Evolutionary conservation across 805 yeast species (phyloP).

Genomic region (Isabelozyma gotoi): DNA sequence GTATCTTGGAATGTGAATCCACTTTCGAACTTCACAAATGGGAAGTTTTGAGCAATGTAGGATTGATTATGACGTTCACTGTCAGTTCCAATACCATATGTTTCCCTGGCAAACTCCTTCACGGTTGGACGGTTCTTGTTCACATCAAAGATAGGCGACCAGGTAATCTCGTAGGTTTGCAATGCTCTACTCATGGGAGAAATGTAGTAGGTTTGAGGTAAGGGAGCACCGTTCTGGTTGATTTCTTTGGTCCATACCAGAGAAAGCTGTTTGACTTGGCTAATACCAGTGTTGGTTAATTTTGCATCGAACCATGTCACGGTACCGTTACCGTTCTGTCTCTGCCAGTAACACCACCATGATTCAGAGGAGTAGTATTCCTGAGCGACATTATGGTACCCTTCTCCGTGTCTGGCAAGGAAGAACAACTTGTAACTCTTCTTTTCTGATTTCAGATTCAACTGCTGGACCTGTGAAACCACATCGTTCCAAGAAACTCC

Average conservation of each 20-base stretch:
- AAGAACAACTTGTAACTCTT: conserved; percentile 22
- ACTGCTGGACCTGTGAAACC: conserved; percentile 8
- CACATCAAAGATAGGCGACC: conserved; percentile 20
- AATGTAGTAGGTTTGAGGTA: conserved; percentile 25
- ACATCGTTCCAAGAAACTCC: conserved; percentile 22
- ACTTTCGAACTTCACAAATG: conserved; percentile 22
- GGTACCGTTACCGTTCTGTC: conserved; percentile 15
- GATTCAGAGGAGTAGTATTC: conserved; percentile 9
- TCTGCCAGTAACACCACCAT: conserved; percentile 30
- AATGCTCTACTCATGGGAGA: conserved; percentile 32
- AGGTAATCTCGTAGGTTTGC: conserved; percentile 26
- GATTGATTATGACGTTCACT: conserved; percentile 25
- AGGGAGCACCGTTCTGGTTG: conserved; percentile 14
- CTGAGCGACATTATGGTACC: conserved; percentile 29
- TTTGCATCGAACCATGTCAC: conserved; percentile 32
- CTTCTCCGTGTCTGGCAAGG: conserved; percentile 35
- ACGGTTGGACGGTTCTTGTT: conserved; percentile 17
- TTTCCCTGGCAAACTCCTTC: conserved; percentile 29
- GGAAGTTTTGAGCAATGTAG: conserved; percentile 17
- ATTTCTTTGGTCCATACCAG: conserved; percentile 15
- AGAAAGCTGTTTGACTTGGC: conserved; percentile 14
- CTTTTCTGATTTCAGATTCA: conserved; percentile 7
- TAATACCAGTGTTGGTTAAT: conserved; percentile 21
- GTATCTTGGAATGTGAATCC: conserved; percentile 24
- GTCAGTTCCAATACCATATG: conserved; percentile 31